Evolutionary conservation across 139 green algal genomes (phyloP), one percentile per base, ranked within the genome.

Genomic region (Micromonas commoda): DNA sequence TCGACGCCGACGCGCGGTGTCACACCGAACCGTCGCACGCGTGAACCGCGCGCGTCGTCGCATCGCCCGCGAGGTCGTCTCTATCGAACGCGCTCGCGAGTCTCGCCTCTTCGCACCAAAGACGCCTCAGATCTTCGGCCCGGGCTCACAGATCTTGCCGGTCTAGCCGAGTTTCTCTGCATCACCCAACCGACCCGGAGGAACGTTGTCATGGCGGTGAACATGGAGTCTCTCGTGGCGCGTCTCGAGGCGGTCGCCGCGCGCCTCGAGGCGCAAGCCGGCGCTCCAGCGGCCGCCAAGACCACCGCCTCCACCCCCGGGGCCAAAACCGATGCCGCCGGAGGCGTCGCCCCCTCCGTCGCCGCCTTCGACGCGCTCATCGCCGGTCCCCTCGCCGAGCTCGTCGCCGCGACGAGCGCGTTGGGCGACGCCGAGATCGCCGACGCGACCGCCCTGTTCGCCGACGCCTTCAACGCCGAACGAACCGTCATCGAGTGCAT

Each of bases 401-500:
- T 80, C 21, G 1, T 77, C 2, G 45, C 28, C 19, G 66, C 76
- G 45, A 51, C 61, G n/a, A n/a, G 4, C 34, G 9, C 28, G 21
- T 34, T 87, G 31, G 80, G 80, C n/a, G 82, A 80, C 29, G 69
- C 79, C 28, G 69, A 82, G 51, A 28, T 81, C 39, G 32, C 38
- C 23, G 66, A 70, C 32, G 82, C 67, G 23, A 26, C 60, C 21
- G 53, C 76, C 20, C 61, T 87, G 64, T 24, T 73, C 66, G 76
- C 76, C 0, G 68, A 80, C 13, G 82, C 64, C 19, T 85, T 87
- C 51, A 53, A 78, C 26, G 66, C 45, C 3, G 77, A 86, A 74
- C 45, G 35, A 24, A 63, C 19, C 0, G 77, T 90, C n/a, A 63
- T 90, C n/a, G 76, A 73, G 33, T 77, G 77, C 24, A 71, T 86